Percentiles rank a stretch among this genome's conserved stretches.
phyloP scores from a whole-genome alignment of 257 asterid species.

The Solanum medicagineum region DNA sequence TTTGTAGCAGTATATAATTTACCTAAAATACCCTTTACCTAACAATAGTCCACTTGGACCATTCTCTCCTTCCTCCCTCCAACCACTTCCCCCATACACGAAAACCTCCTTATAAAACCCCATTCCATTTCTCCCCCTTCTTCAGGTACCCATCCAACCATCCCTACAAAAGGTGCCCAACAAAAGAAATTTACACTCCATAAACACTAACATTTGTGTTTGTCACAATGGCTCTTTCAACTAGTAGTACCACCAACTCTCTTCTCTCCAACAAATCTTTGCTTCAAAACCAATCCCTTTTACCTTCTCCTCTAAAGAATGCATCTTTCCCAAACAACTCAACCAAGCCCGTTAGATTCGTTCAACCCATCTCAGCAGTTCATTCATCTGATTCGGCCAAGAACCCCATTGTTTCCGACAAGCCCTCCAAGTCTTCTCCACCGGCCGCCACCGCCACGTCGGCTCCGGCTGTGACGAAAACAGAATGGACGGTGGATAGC shows the following conservation, averaged over 20 bases:
- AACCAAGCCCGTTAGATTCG: slow-evolving; percentile 10
- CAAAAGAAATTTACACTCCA: neutral
- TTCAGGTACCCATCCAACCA: neutral
- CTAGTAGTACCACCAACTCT: slow-evolving; percentile 11
- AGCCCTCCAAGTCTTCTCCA: slow-evolving; percentile 15
- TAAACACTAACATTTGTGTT: neutral
- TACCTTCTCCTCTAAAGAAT: neutral
- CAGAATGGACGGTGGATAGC: slow-evolving; percentile 31
- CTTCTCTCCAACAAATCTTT: slow-evolving; percentile 28
- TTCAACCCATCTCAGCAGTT: slow-evolving; percentile 30
- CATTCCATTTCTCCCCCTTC: neutral
- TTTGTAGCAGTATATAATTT: neutral
- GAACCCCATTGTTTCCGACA: slow-evolving; percentile 10
- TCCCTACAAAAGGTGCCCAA: neutral
- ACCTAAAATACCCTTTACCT: slow-evolving; percentile 2
- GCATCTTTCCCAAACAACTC: slow-evolving; percentile 1
- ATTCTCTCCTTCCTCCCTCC: neutral
- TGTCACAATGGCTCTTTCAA: slow-evolving; percentile 20
- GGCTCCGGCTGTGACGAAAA: slow-evolving; percentile 1
- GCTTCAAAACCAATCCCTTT: slow-evolving; percentile 2
- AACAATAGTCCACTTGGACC: neutral
- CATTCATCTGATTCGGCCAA: slow-evolving; percentile 33
- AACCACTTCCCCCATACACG: neutral
- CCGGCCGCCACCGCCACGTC: slow-evolving; percentile 16
- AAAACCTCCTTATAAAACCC: slow-evolving; percentile 15